Percentiles rank a stretch among this genome's conserved stretches.
These are phyloP conservation scores for Phalaenopsis equestris DNA, from an alignment of 106 monocot species.

Conservation along the genomic window DNA sequence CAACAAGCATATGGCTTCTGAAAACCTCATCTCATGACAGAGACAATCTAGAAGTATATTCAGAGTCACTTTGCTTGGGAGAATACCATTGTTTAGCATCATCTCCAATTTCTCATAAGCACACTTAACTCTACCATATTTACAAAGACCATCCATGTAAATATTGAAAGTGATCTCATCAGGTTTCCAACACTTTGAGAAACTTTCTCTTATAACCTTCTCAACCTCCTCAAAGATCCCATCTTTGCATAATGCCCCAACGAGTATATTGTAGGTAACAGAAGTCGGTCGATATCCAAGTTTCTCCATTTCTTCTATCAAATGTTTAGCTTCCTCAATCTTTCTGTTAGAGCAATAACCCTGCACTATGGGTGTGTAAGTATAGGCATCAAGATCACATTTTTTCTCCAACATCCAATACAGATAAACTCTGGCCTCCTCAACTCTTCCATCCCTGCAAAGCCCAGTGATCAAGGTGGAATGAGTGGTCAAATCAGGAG, in stretches of 20 bases:
- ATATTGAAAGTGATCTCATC: conserved; percentile 47
- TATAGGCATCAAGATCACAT: conserved; percentile 24
- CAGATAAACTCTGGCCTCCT: conserved; percentile 35
- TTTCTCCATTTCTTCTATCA: conserved; percentile 35
- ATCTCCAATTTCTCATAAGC: conserved; percentile 24
- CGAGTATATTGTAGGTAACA: conserved; percentile 47
- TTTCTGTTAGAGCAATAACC: conserved; percentile 28
- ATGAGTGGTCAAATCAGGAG: conserved; percentile 40
- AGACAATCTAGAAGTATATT: conserved; percentile 52
- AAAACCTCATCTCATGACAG: conserved; percentile 27
- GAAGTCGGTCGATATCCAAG: conserved; percentile 27
- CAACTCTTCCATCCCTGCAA: conserved; percentile 26
- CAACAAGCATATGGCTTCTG: conserved; percentile 28
- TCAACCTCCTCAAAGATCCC: conserved; percentile 39
- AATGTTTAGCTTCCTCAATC: conserved; percentile 31
- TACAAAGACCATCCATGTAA: conserved; percentile 58
- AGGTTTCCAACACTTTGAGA: conserved; percentile 35
- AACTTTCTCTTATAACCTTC: conserved; percentile 28
- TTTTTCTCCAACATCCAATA: conserved; percentile 35
- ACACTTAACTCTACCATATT: conserved; percentile 14
- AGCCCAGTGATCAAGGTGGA: conserved; percentile 44
- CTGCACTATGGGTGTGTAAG: conserved; percentile 45
- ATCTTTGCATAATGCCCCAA: conserved; percentile 32
- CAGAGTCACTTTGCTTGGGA: conserved; percentile 35
- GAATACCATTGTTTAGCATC: conserved; percentile 29